Evolutionary conservation across 768 basidiomycete species (phyloP), one percentile per base, ranked within the genome.

Genomic region (Hygrophorus pudorinus): DNA sequence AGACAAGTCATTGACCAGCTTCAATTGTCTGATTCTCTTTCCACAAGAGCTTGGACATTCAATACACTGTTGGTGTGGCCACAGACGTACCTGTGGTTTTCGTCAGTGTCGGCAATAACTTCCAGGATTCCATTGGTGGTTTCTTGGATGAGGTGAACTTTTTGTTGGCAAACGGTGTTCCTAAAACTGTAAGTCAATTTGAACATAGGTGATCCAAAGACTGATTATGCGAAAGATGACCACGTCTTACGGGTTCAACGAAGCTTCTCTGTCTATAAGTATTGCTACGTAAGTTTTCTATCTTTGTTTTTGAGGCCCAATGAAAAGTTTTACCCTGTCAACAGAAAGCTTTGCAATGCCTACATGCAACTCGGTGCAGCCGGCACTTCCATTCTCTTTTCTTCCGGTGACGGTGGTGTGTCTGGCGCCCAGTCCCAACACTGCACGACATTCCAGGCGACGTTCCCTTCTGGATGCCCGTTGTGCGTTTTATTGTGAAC

Each of bases 241-340:
- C 0, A 76, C 72, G 0, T 72, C 69, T 44, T 78, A 79, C 49
- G 71, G 65, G 0, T 71, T 75, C 32, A 64, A 73, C 36, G 78
- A 78, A 43, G 45, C 24, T 37, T 36, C 5, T 17, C 12, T 30
- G 10, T 17, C 39, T 27, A 17, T 30, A 2, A 14, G 28, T 12
- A 7, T 42, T 14, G 41, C 27, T 9, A 17, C 11, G 46, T 42
- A 13, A 11, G 14, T 16, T 41, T 12, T 21, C 12, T 44, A 38
- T 7, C 28, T 36, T n/a, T 24, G 3, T 24, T 24, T 24, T 24
- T 24, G 3, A 7, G 3, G 14, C 5, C 16, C 32, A n/a, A n/a
- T 33, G 45, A 31, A 21, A 30, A 38, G 32, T 38, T 4, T 31
- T 29, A 18, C 32, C 38, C 27, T 24, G 31, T 4, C 30, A n/a